Conservation (phyloP, 805 yeast genomes). For the Saccharomyces mikatae region DNA sequence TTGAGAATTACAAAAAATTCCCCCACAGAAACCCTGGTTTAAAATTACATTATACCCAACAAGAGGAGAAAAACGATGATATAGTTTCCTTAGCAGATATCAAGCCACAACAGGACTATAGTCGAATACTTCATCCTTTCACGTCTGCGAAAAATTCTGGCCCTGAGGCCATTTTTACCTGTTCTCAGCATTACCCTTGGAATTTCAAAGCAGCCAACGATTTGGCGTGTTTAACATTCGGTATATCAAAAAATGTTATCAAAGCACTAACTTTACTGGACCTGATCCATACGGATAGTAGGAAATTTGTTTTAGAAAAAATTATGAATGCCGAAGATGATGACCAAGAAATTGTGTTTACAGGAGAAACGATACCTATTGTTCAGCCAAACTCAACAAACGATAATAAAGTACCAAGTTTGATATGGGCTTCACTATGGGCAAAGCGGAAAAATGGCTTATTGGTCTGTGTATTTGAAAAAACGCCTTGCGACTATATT, state of each 20-base stretch:
- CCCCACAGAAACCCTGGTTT: background rate
- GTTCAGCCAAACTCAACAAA: slow-evolving; percentile 46
- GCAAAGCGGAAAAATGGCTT: slow-evolving; percentile 64
- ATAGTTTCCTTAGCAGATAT: slow-evolving; percentile 1
- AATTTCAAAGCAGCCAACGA: slow-evolving; percentile 75
- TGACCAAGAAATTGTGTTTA: slow-evolving; percentile 45
- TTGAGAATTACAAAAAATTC: slow-evolving; percentile 12
- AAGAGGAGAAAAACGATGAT: background rate
- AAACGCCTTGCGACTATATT: slow-evolving; percentile 59
- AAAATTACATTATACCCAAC: background rate
- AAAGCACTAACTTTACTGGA: slow-evolving; percentile 60
- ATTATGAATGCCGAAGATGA: slow-evolving; percentile 28
- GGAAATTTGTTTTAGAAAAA: slow-evolving; percentile 55
- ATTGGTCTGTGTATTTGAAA: slow-evolving; percentile 77
- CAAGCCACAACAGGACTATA: slow-evolving; percentile 13
- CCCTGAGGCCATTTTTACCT: slow-evolving; percentile 80
- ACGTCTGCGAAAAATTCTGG: slow-evolving; percentile 59
- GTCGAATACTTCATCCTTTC: slow-evolving; percentile 49
- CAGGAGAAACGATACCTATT: slow-evolving; percentile 79
- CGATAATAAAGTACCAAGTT: slow-evolving; percentile 21
- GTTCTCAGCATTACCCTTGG: slow-evolving; percentile 70
- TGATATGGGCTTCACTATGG: slow-evolving; percentile 83
- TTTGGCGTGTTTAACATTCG: slow-evolving; percentile 77
- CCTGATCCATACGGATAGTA: slow-evolving; percentile 64
- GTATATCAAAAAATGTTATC: slow-evolving; percentile 57